Conservation (phyloP, 169 alveolate species). For the Plasmodium gonderi region DNA sequence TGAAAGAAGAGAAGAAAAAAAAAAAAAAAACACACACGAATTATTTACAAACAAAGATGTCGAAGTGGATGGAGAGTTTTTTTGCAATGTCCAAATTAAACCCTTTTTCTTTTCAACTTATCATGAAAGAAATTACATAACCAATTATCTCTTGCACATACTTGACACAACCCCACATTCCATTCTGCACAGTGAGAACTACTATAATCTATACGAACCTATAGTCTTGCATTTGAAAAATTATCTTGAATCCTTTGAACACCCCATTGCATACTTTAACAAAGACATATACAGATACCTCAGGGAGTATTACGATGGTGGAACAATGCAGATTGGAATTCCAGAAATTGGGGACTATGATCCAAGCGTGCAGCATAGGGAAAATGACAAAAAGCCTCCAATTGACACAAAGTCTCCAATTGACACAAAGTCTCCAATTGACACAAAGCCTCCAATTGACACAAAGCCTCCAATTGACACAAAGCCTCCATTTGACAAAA, state of each 20-base stretch:
- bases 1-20: not conserved
- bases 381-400: too few relatives aligned
- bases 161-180: constrained; percentile 36
- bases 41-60: not conserved
- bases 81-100: constrained; percentile 10
- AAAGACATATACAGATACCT: constrained; percentile 12
- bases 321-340: not conserved
- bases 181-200: constrained; percentile 2
- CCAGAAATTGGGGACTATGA: not conserved
- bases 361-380: too few relatives aligned
- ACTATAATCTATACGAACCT: constrained; percentile 29
- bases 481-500: too few relatives aligned
- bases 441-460: too few relatives aligned
- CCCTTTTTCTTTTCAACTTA: constrained; percentile 48
- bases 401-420: too few relatives aligned
- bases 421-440: too few relatives aligned
- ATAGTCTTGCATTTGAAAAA: not conserved
- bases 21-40: not conserved
- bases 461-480: too few relatives aligned
- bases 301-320: not conserved
- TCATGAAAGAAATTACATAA: constrained; percentile 35
- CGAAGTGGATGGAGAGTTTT: not conserved
- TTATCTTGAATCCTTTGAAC: constrained; percentile 26
- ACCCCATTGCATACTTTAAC: constrained; percentile 37
- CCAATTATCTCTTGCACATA: constrained; percentile 24